These are phyloP conservation scores for Rugonectria rugulosa DNA, from an alignment of 2,329 filamentous ascomycete genomes.

Conservation along the genomic window DNA sequence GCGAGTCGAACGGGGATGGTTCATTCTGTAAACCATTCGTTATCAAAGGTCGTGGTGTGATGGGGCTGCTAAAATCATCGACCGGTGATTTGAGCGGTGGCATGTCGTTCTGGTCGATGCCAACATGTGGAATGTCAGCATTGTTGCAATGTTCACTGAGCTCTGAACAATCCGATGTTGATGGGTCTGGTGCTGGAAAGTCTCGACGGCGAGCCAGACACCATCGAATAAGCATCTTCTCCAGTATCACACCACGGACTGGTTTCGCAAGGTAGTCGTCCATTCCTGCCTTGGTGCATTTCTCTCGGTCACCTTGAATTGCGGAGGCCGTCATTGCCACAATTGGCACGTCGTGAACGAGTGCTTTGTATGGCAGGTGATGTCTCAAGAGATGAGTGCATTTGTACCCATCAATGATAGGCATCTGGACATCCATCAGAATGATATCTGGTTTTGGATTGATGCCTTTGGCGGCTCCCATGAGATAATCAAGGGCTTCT, in stretches of 20 bases:
- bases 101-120: constrained; percentile 39
- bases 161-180: constrained; percentile 56
- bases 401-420: constrained; percentile 79
- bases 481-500: constrained; percentile 78
- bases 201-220: constrained; percentile 48
- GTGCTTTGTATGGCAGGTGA: constrained; percentile 68
- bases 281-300: constrained; percentile 77
- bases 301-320: constrained; percentile 78
- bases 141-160: constrained; percentile 52
- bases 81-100: constrained; percentile 18
- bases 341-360: constrained; percentile 71
- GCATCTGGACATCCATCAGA: constrained; percentile 81
- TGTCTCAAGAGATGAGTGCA: constrained; percentile 78
- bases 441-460: constrained; percentile 74
- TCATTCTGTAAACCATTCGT: constrained; percentile 49
- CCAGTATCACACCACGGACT: constrained; percentile 71
- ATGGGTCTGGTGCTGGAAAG: constrained; percentile 34
- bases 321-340: constrained; percentile 85
- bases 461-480: constrained; percentile 58
- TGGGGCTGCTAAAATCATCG: constrained; percentile 44
- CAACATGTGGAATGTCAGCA: constrained; percentile 50
- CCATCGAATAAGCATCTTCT: constrained; percentile 78
- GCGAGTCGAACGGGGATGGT: constrained; percentile 51
- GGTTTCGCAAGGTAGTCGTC: constrained; percentile 79
- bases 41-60: constrained; percentile 52